These are phyloP conservation scores for Choanephora cucurbitarum DNA, from an alignment of 371 early-diverging fungal genomes.

Conservation along the genomic window DNA sequence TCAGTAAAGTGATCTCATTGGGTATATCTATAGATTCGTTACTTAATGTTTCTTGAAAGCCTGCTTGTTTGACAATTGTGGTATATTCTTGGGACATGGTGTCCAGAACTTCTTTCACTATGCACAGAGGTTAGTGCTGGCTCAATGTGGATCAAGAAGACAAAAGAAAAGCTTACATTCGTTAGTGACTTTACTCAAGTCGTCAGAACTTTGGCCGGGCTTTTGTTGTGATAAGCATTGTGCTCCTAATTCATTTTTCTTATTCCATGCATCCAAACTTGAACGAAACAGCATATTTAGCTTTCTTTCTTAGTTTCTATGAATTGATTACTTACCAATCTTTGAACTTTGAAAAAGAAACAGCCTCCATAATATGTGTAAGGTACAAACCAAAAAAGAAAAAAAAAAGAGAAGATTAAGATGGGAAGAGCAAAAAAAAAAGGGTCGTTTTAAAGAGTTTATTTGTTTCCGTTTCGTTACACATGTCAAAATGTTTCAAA, in stretches of 20 bases:
- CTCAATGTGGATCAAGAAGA: neutral
- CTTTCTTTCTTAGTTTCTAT: neutral
- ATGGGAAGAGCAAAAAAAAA: neutral
- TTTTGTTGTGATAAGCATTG: conserved; percentile 19
- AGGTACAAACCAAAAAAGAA: neutral
- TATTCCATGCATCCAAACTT: conserved; percentile 25
- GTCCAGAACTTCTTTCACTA: conserved; percentile 22
- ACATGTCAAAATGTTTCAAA: neutral
- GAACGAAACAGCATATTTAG: neutral
- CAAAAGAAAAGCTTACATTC: conserved; percentile 14
- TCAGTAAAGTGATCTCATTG: conserved; percentile 12
- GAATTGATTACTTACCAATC: neutral
- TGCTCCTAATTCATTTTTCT: conserved; percentile 24
- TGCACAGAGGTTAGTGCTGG: neutral
- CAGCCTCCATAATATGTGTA: neutral
- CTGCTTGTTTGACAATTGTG: conserved; percentile 1
- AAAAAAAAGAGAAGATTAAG: neutral
- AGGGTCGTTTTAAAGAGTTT: neutral
- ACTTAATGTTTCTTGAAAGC: conserved; percentile 11
- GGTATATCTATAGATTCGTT: conserved; percentile 13
- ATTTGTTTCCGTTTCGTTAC: neutral
- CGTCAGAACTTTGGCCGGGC: conserved; percentile 16
- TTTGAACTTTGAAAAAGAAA: conserved; percentile 9
- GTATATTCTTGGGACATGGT: conserved; percentile 29
- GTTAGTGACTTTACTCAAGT: conserved; percentile 9